Conservation (phyloP, 345 rosid genomes). For the Eucalyptus regnans region DNA sequence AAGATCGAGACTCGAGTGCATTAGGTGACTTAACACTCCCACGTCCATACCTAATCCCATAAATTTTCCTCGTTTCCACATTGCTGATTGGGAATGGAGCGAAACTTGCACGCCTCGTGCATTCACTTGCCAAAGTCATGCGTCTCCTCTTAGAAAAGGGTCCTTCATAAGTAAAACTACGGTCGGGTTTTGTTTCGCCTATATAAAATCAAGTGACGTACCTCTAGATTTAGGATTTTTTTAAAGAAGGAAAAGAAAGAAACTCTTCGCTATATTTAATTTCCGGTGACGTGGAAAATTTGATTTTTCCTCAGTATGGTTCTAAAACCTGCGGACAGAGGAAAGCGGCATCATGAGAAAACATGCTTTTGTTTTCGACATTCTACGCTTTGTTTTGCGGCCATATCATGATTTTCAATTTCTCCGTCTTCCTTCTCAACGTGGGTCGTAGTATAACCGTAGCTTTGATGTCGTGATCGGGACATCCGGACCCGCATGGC, state of each 20-base stretch:
- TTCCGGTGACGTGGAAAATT: background rate
- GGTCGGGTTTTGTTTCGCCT: background rate
- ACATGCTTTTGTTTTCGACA: background rate
- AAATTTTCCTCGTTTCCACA: background rate
- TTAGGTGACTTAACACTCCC: background rate
- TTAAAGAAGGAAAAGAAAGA: accelerated
- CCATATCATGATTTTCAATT: background rate
- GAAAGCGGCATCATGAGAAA: background rate
- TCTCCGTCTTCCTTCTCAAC: background rate
- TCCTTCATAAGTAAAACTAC: background rate
- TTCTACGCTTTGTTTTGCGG: background rate
- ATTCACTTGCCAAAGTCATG: background rate
- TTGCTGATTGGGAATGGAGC: background rate
- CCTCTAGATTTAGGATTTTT: background rate
- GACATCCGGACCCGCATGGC: background rate
- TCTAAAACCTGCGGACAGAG: background rate
- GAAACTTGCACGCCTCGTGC: background rate
- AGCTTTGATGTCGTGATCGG: background rate
- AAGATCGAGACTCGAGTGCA: background rate
- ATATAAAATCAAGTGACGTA: background rate
- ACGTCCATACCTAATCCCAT: background rate
- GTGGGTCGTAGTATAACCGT: background rate
- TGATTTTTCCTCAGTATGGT: background rate
- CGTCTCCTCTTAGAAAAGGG: background rate
- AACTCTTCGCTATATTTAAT: background rate